Evolutionary conservation across 805 yeast genomes (phyloP).

Genomic region (Yarrowia divulgata): DNA sequence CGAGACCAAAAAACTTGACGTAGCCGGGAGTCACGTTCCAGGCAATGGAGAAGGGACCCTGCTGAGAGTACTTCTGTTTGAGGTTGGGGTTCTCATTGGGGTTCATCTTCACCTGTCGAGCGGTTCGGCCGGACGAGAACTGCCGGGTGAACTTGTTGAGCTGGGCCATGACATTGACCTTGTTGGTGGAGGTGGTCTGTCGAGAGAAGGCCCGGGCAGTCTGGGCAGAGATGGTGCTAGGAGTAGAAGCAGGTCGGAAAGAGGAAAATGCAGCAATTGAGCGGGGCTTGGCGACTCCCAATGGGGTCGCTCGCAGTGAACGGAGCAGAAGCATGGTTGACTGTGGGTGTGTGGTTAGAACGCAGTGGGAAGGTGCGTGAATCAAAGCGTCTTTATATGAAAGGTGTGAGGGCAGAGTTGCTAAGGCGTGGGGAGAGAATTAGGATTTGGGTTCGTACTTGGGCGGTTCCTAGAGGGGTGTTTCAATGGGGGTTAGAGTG

Average conservation of each 20-base stretch:
- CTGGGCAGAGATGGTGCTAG: background rate
- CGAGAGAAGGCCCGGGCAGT: conserved; percentile 4
- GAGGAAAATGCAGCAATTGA: conserved; percentile 2
- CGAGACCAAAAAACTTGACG: conserved; percentile 18
- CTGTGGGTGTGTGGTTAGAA: background rate
- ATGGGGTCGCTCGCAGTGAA: conserved; percentile 13
- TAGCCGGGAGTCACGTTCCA: conserved; percentile 22
- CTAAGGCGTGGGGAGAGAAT: conserved; percentile 13
- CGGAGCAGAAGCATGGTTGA: conserved; percentile 13
- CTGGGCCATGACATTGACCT: conserved; percentile 10
- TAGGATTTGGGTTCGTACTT: background rate
- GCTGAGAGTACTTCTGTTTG: conserved; percentile 23
- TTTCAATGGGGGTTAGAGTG: background rate
- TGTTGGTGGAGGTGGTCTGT: background rate
- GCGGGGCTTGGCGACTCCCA: conserved; percentile 15
- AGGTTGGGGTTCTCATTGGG: conserved; percentile 22
- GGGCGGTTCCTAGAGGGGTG: background rate
- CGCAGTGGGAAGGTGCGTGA: background rate
- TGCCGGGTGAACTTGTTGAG: conserved; percentile 12
- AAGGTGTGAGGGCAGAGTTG: background rate
- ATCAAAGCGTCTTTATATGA: conserved; percentile 1
- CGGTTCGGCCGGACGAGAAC: background rate
- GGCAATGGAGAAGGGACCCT: conserved; percentile 18
- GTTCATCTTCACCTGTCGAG: conserved; percentile 22
- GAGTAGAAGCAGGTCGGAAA: background rate